Conservation (phyloP, 2,329 filamentous ascomycete genomes). For the Apiospora arundinis region DNA sequence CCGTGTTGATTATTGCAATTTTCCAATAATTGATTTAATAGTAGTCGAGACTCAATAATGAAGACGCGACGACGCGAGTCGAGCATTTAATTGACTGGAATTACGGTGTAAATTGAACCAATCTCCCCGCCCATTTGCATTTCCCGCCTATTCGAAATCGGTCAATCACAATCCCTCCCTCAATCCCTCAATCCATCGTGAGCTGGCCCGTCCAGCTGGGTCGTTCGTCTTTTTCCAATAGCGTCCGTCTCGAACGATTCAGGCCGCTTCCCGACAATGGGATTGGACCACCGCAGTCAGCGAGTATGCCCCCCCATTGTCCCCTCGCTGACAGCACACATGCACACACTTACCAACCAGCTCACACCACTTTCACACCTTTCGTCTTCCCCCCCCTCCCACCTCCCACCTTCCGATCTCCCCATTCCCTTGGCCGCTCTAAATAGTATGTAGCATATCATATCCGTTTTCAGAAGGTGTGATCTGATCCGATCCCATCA, state of each 20-base stretch:
- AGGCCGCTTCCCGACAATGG: not conserved
- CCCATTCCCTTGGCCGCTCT: too few species aligned
- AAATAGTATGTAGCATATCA: not conserved
- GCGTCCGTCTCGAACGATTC: not conserved
- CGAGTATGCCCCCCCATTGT: too few species aligned
- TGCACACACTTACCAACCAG: not conserved
- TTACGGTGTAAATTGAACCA: constrained; percentile 17
- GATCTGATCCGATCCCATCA: constrained; percentile 17
- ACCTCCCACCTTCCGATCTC: too few species aligned
- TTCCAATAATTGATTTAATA: not conserved
- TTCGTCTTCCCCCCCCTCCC: too few species aligned
- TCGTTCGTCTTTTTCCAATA: not conserved
- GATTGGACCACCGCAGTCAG: too few species aligned
- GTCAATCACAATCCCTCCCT: not conserved
- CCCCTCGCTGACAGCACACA: not conserved
- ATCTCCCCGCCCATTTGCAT: not conserved
- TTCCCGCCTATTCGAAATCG: not conserved
- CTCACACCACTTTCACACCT: not conserved
- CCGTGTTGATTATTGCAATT: too few species aligned
- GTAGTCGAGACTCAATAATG: not conserved
- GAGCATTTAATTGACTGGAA: not conserved
- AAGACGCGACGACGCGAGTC: not conserved
- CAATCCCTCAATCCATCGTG: not conserved
- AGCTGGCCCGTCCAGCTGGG: constrained; percentile 9
- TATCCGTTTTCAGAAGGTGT: constrained; percentile 18